Conservation (phyloP, 805 yeast species). For the Metschnikowia vanudenii region DNA sequence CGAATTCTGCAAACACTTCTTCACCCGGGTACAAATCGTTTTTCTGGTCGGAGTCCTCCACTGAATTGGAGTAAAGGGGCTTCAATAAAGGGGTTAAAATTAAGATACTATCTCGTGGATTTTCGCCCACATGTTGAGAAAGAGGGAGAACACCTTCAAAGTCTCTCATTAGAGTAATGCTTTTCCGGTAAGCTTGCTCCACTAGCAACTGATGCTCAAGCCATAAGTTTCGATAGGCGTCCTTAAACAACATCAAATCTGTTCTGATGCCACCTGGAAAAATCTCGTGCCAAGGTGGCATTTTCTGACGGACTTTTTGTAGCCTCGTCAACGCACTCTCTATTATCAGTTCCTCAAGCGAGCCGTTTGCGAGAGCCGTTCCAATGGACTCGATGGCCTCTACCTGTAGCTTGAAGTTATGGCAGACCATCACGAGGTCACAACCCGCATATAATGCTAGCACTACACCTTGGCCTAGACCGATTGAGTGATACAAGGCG, state of each 20-base stretch:
- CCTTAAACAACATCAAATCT: conserved; percentile 26
- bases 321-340: conserved; percentile 42
- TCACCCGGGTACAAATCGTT: conserved; percentile 42
- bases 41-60: conserved; percentile 10
- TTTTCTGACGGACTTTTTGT: conserved; percentile 39
- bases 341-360: conserved; percentile 44
- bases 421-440: conserved; percentile 62
- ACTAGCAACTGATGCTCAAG: conserved; percentile 44
- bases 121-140: conserved; percentile 33
- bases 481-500: conserved; percentile 59
- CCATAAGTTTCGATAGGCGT: conserved; percentile 34
- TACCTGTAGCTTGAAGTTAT: conserved; percentile 50
- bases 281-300: conserved; percentile 46
- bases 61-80: conserved; percentile 30
- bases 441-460: conserved; percentile 64
- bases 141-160: conserved; percentile 51
- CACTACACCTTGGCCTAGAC: conserved; percentile 64
- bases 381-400: conserved; percentile 50
- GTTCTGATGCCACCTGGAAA: conserved; percentile 36
- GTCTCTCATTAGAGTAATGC: conserved; percentile 56
- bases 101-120: conserved; percentile 29
- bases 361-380: conserved; percentile 40
- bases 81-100: conserved; percentile 39
- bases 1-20: conserved; percentile 53
- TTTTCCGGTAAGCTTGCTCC: conserved; percentile 45